phyloP scores from a whole-genome alignment of 106 monocot species.

The Dioscorea dumetorum region DNA sequence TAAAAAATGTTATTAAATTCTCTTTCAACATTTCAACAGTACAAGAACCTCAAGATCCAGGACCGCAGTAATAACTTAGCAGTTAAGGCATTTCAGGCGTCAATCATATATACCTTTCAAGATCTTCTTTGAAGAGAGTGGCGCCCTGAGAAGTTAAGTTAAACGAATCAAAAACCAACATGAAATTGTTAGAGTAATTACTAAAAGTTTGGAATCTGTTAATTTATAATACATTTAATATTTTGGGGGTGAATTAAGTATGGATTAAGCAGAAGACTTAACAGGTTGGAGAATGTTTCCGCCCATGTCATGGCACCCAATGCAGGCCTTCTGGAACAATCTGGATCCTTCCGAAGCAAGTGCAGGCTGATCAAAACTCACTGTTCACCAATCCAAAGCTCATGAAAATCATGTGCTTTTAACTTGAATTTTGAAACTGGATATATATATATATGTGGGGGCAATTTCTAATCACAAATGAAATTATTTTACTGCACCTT shows the following conservation, averaged over 20 bases:
- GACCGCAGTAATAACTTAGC: too few species aligned
- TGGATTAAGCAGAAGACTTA: constrained; percentile 10
- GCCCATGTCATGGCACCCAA: constrained; percentile 88
- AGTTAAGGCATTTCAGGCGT: too few species aligned
- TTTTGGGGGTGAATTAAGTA: too few species aligned
- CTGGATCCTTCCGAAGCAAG: constrained; percentile 29
- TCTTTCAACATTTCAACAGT: neutral
- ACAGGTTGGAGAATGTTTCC: constrained; percentile 94
- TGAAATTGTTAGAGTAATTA: too few species aligned
- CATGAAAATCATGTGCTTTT: too few species aligned
- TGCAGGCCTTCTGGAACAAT: constrained; percentile 76
- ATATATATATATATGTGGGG: too few species aligned
- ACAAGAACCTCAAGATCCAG: neutral
- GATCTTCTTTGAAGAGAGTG: constrained; percentile 76
- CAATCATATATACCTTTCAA: constrained; percentile 41
- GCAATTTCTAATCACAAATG: too few species aligned
- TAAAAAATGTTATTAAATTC: neutral
- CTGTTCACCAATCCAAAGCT: constrained; percentile 10
- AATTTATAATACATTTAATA: too few species aligned
- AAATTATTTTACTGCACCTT: too few species aligned
- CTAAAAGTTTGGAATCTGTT: too few species aligned
- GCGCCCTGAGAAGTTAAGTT: constrained; percentile 57
- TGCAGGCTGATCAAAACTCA: constrained; percentile 20
- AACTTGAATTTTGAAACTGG: too few species aligned
- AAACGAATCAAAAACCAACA: neutral